Evolutionary conservation across 2,329 filamentous ascomycete genomes (phyloP).

Genomic region (Colletotrichum shisoi): DNA sequence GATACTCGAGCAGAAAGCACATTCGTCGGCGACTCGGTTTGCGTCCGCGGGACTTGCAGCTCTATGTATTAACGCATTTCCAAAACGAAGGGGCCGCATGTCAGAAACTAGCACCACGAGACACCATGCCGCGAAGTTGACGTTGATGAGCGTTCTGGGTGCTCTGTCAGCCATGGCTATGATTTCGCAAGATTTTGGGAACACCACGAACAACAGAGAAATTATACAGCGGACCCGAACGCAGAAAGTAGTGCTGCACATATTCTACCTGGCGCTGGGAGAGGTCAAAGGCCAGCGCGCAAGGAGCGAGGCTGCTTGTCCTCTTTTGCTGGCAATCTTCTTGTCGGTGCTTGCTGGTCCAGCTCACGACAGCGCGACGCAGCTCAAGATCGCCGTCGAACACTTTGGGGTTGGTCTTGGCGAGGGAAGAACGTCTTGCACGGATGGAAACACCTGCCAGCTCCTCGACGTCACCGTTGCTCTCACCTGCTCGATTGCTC

Average conservation of each 20-base stretch:
- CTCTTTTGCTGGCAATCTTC: conserved; percentile 31
- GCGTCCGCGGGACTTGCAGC: conserved; percentile 22
- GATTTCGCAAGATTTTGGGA: conserved; percentile 27
- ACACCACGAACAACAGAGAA: neutral
- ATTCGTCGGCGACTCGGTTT: conserved; percentile 18
- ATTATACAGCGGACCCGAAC: neutral
- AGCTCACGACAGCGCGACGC: neutral
- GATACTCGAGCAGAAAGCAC: conserved; percentile 15
- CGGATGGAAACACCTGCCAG: conserved; percentile 22
- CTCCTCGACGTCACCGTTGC: conserved; percentile 49
- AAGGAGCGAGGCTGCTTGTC: conserved; percentile 14
- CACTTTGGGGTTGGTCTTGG: conserved; percentile 2
- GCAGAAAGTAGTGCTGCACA: conserved; percentile 14
- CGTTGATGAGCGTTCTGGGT: conserved; percentile 45
- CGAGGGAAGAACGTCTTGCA: neutral
- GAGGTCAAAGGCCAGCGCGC: conserved; percentile 2
- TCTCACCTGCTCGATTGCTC: conserved; percentile 57
- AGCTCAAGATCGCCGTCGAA: conserved; percentile 7
- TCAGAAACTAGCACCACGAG: neutral
- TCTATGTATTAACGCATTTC: conserved; percentile 4
- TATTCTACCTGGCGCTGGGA: conserved; percentile 32
- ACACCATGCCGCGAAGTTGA: conserved; percentile 20
- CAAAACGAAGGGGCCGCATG: neutral
- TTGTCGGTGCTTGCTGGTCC: conserved; percentile 2
- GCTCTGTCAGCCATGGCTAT: conserved; percentile 45